Evolutionary conservation across 2,329 filamentous ascomycete genomes (phyloP).

Genomic region (Phaeosphaeriaceae sp.): DNA sequence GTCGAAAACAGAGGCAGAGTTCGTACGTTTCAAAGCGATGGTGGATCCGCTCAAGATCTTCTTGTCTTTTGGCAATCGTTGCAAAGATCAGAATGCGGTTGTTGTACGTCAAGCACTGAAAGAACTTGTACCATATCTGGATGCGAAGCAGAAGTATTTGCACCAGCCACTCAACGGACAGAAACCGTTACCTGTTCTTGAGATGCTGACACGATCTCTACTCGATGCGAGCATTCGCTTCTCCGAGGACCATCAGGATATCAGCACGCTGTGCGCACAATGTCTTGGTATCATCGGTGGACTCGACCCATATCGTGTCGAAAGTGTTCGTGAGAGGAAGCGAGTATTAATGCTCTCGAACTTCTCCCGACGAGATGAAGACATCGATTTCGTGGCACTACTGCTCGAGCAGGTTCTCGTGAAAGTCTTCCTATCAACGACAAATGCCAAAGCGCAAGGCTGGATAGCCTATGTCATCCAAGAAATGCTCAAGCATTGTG

Average conservation of each 20-base stretch:
- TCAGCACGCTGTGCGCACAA: conserved; percentile 77
- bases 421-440: conserved; percentile 88
- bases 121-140: conserved; percentile 79
- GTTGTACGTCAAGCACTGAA: conserved; percentile 83
- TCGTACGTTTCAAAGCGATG: conserved; percentile 70
- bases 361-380: conserved; percentile 79
- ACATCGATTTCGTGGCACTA: conserved; percentile 84
- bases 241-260: conserved; percentile 70
- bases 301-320: conserved; percentile 88
- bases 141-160: conserved; percentile 76
- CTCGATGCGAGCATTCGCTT: conserved; percentile 88
- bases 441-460: conserved; percentile 85
- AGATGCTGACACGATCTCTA: conserved; percentile 76
- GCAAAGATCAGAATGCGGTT: conserved; percentile 82
- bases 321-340: conserved; percentile 77
- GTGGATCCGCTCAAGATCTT: conserved; percentile 73
- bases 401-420: conserved; percentile 88
- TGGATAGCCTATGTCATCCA: conserved; percentile 96
- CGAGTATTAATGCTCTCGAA: conserved; percentile 90
- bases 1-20: conserved; percentile 69
- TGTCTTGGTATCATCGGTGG: conserved; percentile 91
- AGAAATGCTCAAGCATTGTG: conserved; percentile 80
- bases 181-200: conserved; percentile 78
- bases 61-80: conserved; percentile 74
- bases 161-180: conserved; percentile 83